Evolutionary conservation across 106 monocot species (phyloP).

Genomic region (Triglochin maritima): DNA sequence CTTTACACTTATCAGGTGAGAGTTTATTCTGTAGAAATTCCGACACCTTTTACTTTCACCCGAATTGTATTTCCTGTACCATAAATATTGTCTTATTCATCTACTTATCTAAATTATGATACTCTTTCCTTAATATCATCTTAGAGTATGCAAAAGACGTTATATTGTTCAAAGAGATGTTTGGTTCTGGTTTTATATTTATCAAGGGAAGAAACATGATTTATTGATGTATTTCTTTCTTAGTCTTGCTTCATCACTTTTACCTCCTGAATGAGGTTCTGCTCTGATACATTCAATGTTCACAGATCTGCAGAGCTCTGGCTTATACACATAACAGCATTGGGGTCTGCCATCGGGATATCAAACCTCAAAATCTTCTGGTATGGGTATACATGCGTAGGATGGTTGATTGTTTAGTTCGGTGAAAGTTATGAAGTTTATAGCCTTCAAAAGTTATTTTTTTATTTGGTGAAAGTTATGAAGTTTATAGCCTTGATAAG

Average conservation of each 20-base stretch:
- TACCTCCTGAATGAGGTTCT: neutral
- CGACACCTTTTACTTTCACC: neutral
- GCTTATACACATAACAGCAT: conserved; percentile 21
- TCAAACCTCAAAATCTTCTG: conserved; percentile 28
- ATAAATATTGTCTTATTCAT: too few relatives aligned
- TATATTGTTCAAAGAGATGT: too few relatives aligned
- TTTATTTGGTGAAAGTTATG: neutral
- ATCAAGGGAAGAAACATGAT: too few relatives aligned
- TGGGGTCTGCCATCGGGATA: conserved; percentile 23
- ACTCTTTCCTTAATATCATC: neutral
- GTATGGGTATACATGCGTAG: conserved; percentile 4
- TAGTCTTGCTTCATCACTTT: too few relatives aligned
- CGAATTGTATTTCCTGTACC: too few relatives aligned
- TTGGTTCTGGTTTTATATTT: too few relatives aligned
- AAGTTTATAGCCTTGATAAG: too few relatives aligned
- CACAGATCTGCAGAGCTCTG: conserved; percentile 21
- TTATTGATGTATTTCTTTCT: too few relatives aligned
- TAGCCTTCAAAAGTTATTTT: neutral
- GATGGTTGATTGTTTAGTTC: neutral
- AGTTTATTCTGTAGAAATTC: neutral
- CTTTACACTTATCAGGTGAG: conserved; percentile 22
- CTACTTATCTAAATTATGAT: too few relatives aligned
- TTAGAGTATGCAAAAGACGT: too few relatives aligned
- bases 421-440: neutral
- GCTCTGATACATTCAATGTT: neutral